Percentiles rank a stretch among this genome's conserved stretches.
Conservation (phyloP, 202 grass and related monocot genomes). For the Schoenoplectus tabernaemontani region DNA sequence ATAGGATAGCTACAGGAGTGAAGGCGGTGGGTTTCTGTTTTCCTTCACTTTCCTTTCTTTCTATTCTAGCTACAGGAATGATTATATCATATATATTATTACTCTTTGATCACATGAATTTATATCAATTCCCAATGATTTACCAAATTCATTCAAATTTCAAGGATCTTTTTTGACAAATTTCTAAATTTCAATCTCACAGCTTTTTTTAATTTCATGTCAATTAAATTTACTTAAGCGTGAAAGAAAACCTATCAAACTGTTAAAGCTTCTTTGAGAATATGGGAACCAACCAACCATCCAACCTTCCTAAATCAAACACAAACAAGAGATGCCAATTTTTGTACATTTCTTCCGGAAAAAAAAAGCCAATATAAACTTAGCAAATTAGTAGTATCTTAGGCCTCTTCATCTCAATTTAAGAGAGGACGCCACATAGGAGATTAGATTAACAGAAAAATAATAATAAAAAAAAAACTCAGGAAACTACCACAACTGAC, state of each 20-base stretch:
- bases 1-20: background rate
- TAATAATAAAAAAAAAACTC: background rate
- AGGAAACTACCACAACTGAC: background rate
- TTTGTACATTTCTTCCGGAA: background rate
- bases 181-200: no score
- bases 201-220: no score
- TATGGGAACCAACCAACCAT: background rate
- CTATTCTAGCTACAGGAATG: no score
- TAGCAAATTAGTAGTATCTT: background rate
- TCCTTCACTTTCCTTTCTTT: no score
- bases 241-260: no score
- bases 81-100: no score
- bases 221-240: no score
- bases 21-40: background rate
- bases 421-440: conserved; percentile 20
- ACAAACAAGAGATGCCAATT: background rate
- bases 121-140: no score
- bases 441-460: background rate
- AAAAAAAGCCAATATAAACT: background rate
- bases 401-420: conserved; percentile 30
- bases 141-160: no score
- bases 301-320: background rate
- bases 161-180: no score
- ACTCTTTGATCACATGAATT: no score
- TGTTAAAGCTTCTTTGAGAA: no score